These are phyloP conservation scores for Casaregolazyma suthepensis DNA, from an alignment of 1,139 yeast species.

Conservation along the genomic window DNA sequence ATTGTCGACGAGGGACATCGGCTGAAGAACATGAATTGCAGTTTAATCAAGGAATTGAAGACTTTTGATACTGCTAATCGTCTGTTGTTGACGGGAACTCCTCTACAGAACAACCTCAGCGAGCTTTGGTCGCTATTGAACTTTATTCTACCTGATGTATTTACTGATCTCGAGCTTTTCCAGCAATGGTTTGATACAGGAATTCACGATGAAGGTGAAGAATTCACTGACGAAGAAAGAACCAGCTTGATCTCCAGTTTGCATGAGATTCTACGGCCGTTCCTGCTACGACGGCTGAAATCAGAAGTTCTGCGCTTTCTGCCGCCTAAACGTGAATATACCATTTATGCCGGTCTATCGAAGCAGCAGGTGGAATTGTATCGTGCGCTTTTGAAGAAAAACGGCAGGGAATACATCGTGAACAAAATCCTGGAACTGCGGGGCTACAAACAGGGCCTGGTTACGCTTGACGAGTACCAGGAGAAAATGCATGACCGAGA, in stretches of 20 bases:
- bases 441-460: constrained; percentile 7
- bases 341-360: constrained; percentile 66
- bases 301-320: constrained; percentile 59
- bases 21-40: constrained; percentile 73
- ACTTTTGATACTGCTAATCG: constrained; percentile 56
- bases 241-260: constrained; percentile 61
- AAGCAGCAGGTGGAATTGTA: constrained; percentile 60
- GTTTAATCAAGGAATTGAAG: constrained; percentile 65
- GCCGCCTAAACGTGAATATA: constrained; percentile 87
- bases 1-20: constrained; percentile 97
- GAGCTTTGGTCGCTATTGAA: constrained; percentile 89
- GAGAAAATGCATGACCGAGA: constrained; percentile 5
- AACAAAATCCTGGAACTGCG: constrained; percentile 32
- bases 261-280: constrained; percentile 86
- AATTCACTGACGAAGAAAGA: constrained; percentile 54
- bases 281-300: constrained; percentile 74
- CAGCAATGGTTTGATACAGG: constrained; percentile 92
- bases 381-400: constrained; percentile 47
- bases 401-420: constrained; percentile 30
- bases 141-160: constrained; percentile 85
- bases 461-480: not conserved
- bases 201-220: constrained; percentile 33
- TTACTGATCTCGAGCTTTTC: constrained; percentile 80
- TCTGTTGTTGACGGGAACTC: constrained; percentile 83
- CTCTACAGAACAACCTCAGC: constrained; percentile 79